Percentiles rank a stretch among this genome's conserved stretches.
These are phyloP conservation scores for Canavalia gladiata DNA, from an alignment of 306 rosid species.

Conservation along the genomic window DNA sequence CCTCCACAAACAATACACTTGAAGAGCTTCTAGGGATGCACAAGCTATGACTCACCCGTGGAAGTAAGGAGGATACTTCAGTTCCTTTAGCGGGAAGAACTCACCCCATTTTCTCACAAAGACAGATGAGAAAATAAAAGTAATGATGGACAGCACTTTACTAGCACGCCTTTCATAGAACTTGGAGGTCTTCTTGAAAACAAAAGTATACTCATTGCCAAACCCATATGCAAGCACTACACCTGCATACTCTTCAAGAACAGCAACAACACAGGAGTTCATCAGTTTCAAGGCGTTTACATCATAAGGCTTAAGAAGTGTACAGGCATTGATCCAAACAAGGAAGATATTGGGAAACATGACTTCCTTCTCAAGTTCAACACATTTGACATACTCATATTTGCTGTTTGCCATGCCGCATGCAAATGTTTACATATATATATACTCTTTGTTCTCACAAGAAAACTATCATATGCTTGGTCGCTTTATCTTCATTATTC, in stretches of 20 bases:
- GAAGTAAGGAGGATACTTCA: constrained; percentile 68
- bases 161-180: constrained; percentile 82
- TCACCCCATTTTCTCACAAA: constrained; percentile 73
- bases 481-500: not conserved
- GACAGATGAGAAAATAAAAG: constrained; percentile 74
- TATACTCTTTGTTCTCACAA: constrained; percentile 10
- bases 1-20: constrained; percentile 84
- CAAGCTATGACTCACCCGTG: constrained; percentile 67
- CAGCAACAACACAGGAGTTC: constrained; percentile 69
- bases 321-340: constrained; percentile 64
- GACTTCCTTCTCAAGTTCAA: constrained; percentile 78
- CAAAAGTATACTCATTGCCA: constrained; percentile 74
- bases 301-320: constrained; percentile 72
- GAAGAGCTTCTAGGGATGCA: constrained; percentile 77
- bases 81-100: constrained; percentile 64
- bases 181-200: constrained; percentile 76
- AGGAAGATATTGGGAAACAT: constrained; percentile 73
- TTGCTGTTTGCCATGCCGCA: constrained; percentile 78
- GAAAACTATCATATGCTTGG: constrained; percentile 24
- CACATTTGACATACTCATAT: constrained; percentile 82
- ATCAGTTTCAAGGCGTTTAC: constrained; percentile 68
- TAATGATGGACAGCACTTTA: constrained; percentile 74
- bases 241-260: constrained; percentile 72
- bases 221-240: constrained; percentile 80
- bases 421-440: not conserved